These are phyloP conservation scores for Scenedesmus sp. DNA, from an alignment of 163 green algal species.

Conservation along the genomic window DNA sequence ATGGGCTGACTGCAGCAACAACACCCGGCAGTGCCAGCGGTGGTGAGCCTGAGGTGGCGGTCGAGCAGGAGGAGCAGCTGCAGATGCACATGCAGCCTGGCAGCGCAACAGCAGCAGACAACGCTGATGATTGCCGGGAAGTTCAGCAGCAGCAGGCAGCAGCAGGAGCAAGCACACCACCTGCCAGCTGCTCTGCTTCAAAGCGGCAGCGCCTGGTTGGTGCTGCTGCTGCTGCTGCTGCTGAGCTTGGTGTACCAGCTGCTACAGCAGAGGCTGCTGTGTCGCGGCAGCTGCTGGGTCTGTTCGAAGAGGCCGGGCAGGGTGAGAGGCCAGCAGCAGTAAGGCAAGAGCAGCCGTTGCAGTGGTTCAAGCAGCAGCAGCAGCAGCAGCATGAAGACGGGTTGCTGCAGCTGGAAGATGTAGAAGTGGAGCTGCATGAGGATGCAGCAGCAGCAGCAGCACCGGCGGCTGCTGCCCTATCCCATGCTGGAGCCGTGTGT, in stretches of 20 bases:
- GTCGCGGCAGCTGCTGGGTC: background rate
- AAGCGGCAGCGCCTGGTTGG: constrained; percentile 3
- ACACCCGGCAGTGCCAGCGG: background rate
- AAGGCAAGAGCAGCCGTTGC: background rate
- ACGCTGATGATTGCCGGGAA: background rate
- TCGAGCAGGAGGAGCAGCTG: background rate
- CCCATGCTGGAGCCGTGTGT: background rate
- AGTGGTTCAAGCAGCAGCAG: background rate
- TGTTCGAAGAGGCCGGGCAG: background rate
- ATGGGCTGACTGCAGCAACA: background rate
- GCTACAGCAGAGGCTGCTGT: constrained; percentile 14
- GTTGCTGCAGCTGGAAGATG: background rate
- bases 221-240: background rate
- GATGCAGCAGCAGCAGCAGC: background rate
- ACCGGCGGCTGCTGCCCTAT: background rate
- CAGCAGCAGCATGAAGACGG: background rate
- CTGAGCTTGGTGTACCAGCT: background rate
- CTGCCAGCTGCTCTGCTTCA: background rate
- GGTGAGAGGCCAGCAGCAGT: background rate
- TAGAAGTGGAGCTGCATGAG: background rate
- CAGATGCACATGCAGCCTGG: background rate
- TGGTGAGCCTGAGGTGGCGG: background rate
- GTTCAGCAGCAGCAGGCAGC: background rate
- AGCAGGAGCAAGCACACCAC: background rate
- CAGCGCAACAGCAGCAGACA: background rate